A percentile compares a stretch with the other conserved stretches of the same genome.
phyloP scores from a whole-genome alignment of 768 basidiomycete species.

The Termitomyces sp. region DNA sequence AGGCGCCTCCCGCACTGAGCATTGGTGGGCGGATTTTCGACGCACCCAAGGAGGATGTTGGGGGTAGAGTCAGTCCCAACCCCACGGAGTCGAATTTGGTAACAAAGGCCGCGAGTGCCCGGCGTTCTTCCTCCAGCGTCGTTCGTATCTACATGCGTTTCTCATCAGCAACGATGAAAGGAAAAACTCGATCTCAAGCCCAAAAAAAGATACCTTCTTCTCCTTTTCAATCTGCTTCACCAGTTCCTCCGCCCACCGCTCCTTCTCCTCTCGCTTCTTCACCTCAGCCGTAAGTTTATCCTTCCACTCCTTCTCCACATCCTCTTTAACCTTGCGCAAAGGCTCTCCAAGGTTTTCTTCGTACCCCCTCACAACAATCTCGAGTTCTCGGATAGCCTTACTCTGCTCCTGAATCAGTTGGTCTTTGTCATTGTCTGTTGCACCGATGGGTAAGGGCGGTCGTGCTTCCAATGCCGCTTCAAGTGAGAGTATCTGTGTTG shows the following conservation, averaged over 20 bases:
- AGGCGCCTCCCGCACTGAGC: constrained; percentile 47
- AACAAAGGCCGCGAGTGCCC: constrained; percentile 76
- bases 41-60: constrained; percentile 19
- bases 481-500: constrained; percentile 77
- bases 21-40: constrained; percentile 43
- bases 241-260: constrained; percentile 69
- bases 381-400: constrained; percentile 74
- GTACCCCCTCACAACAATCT: constrained; percentile 63
- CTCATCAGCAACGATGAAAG: background rate
- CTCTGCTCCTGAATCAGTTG: constrained; percentile 66
- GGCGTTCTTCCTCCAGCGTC: constrained; percentile 72
- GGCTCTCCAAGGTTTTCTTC: constrained; percentile 72
- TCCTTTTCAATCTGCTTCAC: constrained; percentile 76
- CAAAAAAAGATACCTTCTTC: constrained; percentile 44
- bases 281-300: constrained; percentile 54
- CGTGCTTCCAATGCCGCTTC: constrained; percentile 72
- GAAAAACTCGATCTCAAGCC: background rate
- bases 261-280: constrained; percentile 59
- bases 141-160: constrained; percentile 36
- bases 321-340: constrained; percentile 58
- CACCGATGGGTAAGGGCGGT: constrained; percentile 58
- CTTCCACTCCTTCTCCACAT: constrained; percentile 71
- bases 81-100: constrained; percentile 76
- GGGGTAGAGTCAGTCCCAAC: constrained; percentile 29
- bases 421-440: constrained; percentile 73